Evolutionary conservation across 2,329 filamentous ascomycete species (phyloP), one percentile per base, ranked within the genome.

Genomic region (Beauveria brongniartii): DNA sequence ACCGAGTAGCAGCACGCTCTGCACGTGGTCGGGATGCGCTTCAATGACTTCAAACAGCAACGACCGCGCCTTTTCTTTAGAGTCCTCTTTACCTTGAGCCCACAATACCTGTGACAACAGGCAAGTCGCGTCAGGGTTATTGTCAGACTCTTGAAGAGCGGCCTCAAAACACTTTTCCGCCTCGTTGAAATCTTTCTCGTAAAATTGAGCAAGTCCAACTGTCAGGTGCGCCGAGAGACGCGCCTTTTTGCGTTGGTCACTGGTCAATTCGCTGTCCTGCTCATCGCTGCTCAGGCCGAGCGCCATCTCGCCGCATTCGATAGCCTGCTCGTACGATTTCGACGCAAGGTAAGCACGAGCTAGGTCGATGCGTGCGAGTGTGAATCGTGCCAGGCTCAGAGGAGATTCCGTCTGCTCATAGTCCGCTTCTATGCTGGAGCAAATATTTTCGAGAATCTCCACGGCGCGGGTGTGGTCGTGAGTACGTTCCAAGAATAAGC

Each of bases 41-140:
- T 92, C 90, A 14, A 96, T 87, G 41, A 89, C 87, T 16, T 87
- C 86, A 68, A 96, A 93, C 1, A 99, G 80, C 64, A 90, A 84
- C 57, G 89, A 86, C 3, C 91, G 83, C 18, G 93, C 92, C 63
- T 89, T 85, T 55, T 87, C 84, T 52, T 88, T 85, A 60, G 92
- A 89, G 1, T 86, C 81, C 7, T 88, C 84, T 0, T 86, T 85
- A 9, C 90, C 92, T 65, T 91, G 91, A 0, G 92, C 92, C 93
- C 94, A 99, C 0, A 97, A 81, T 0, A 97, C 90, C 73, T 97
- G 91, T 0, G 92, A 90, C 14, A 97, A 80, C 14, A 97, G 80
- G 69, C 92, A 97, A 0, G 92, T 87, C 1, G 93, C 88, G 69
- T 97, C 92, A 0, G 92, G 89, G 63, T 91, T 86, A 43, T 83